phyloP scores from a whole-genome alignment of 345 rosid species.

The Jatropha curcas region DNA sequence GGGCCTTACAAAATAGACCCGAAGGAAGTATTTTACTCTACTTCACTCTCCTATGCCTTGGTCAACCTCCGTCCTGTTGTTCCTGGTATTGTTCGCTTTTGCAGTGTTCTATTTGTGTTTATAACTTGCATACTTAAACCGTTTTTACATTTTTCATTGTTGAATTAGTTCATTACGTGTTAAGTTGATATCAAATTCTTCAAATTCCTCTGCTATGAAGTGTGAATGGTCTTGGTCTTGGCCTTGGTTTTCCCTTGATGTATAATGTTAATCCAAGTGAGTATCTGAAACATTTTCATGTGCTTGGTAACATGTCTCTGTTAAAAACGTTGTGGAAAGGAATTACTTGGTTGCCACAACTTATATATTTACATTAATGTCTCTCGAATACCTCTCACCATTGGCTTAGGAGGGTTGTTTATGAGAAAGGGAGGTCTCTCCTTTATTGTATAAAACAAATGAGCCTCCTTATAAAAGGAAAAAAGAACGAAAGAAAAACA shows the following conservation, averaged over 20 bases:
- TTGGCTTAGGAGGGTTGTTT: background rate
- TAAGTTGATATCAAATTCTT: too few species aligned
- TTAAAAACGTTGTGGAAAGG: background rate
- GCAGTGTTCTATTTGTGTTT: background rate
- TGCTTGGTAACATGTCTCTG: background rate
- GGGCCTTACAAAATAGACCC: slow-evolving; percentile 74
- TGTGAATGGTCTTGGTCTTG: too few species aligned
- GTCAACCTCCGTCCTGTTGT: slow-evolving; percentile 89
- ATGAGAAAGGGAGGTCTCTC: background rate
- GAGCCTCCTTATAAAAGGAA: background rate
- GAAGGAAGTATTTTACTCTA: slow-evolving; percentile 76
- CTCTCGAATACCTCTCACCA: background rate
- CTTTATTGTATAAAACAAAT: background rate
- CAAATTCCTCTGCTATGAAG: too few species aligned
- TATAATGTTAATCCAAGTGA: too few species aligned
- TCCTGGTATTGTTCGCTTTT: slow-evolving; percentile 52
- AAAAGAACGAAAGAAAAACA: background rate
- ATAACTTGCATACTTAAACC: background rate
- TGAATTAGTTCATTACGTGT: background rate
- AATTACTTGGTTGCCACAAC: background rate
- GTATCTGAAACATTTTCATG: too few species aligned
- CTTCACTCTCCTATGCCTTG: slow-evolving; percentile 69
- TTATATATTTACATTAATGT: background rate
- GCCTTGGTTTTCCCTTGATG: background rate
- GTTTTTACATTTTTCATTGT: too few species aligned